Base-by-base conservation (phyloP, 2,329 filamentous ascomycete species). In the Curvularia verruculosa region DNA sequence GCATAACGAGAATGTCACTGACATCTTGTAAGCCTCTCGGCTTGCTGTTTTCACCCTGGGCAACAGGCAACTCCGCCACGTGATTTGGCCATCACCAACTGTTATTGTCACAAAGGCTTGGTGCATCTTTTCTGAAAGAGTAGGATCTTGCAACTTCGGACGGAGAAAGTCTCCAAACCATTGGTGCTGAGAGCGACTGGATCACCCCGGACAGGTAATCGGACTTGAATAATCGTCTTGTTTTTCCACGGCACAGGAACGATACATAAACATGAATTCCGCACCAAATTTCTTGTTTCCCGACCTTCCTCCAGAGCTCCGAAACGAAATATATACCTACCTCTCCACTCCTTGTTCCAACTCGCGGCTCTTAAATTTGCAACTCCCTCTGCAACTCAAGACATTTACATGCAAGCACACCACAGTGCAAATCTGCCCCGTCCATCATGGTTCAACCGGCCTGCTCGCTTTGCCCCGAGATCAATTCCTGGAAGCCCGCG, bases 311-410 rank as follows among this genome's bases (percentile, higher is more conserved):
- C 64, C 71, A 1, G 72, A 75, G 28, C 63, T 74, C 5, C 68
- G 72, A 13, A 69, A 72, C 51, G 60, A 70, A 34, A 56, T 75
- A 31, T 75, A 72, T 60, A 44, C 56, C 28, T 61, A 70, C 37
- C 63, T 68, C 24, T 63, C 65, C 1, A 5, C 7, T 3, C 40
- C 54, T 1, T 37, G 57, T 21, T 19, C 53, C 26, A 18, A 43
- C n/a, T 29, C 39, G 44, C 3, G 31, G 8, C 19, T 60, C 7
- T 58, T 52, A 13, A 68, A 54, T 45, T 23, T 26, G 4, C 51
- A 54, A 18, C 60, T 73, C 21, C 69, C 68, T 1, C 52, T 72
- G 15, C 48, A 56, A 9, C 52, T 61, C n/a, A 73, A 72, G 48
- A 59, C 46, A 1, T 73, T 66, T 52, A 45, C 56, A 23, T 68